Conservation (phyloP, 805 yeast genomes). For the Kregervanrija fluxuum region DNA sequence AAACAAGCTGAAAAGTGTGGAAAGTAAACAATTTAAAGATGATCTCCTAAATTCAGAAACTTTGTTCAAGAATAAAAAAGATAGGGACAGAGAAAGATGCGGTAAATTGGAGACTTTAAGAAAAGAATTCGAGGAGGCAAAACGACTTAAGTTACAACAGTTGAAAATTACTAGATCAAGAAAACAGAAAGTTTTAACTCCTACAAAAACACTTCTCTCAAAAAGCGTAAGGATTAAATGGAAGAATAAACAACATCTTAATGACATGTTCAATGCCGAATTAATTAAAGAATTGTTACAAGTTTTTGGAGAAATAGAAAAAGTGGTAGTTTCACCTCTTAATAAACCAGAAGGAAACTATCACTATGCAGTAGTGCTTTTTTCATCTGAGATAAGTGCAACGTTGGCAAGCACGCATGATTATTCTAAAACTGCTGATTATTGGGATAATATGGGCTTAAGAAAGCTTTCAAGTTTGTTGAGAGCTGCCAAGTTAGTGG, state of each 20-base stretch:
- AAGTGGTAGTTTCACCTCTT: conserved; percentile 8
- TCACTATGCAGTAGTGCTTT: conserved; percentile 33
- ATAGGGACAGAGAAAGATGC: conserved; percentile 2
- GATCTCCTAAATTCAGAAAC: conserved; percentile 27
- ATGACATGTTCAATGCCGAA: conserved; percentile 26
- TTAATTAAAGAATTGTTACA: conserved; percentile 34
- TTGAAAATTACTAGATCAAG: background rate
- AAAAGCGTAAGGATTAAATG: conserved; percentile 27
- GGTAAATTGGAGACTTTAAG: conserved; percentile 14
- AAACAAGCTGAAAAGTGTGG: conserved; percentile 3
- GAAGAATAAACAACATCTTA: conserved; percentile 35
- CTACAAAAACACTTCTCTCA: background rate
- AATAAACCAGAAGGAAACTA: conserved; percentile 22
- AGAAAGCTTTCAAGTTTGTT: conserved; percentile 41
- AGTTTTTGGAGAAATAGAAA: conserved; percentile 35
- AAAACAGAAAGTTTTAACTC: too few relatives aligned
- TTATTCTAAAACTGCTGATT: conserved; percentile 31
- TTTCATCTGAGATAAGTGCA: conserved; percentile 21
- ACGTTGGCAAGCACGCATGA: conserved; percentile 34
- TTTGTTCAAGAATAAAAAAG: conserved; percentile 14
- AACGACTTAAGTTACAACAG: conserved; percentile 10
- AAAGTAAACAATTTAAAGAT: conserved; percentile 17
- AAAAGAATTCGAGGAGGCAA: conserved; percentile 12
- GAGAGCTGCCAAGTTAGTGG: conserved; percentile 22
- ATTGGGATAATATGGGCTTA: conserved; percentile 41